Conservation (phyloP, 768 basidiomycete genomes). For the Kondoa subrosea region DNA sequence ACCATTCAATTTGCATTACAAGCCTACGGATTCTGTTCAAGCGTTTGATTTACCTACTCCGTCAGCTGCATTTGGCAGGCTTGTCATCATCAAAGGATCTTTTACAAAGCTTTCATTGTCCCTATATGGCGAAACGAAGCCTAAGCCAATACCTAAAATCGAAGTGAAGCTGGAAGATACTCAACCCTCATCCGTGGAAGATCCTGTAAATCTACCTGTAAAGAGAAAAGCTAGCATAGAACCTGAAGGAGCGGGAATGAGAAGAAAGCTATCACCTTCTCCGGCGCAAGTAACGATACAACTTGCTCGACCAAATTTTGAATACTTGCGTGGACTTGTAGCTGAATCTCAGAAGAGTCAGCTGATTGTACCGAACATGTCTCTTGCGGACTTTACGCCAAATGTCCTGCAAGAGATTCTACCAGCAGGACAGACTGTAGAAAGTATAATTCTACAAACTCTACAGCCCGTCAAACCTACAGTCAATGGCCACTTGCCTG, state of each 20-base stretch:
- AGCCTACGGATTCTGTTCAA: neutral
- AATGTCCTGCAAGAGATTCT: neutral
- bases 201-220: neutral
- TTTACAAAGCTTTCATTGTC: neutral
- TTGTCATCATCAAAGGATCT: neutral
- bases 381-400: neutral
- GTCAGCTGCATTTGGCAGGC: neutral
- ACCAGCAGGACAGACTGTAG: neutral
- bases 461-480: neutral
- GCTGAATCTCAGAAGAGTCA: neutral
- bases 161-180: too few relatives aligned
- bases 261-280: neutral
- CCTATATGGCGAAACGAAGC: neutral
- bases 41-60: neutral
- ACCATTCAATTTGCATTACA: neutral
- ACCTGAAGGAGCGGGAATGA: neutral
- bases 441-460: neutral
- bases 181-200: too few relatives aligned
- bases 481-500: too few relatives aligned
- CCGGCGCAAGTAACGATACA: too few relatives aligned
- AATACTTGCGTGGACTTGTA: neutral
- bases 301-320: neutral
- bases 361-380: neutral
- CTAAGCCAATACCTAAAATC: too few relatives aligned
- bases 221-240: neutral